phyloP scores from a whole-genome alignment of 2,329 filamentous ascomycete genomes.

The Hymenoscyphus fraxineus region DNA sequence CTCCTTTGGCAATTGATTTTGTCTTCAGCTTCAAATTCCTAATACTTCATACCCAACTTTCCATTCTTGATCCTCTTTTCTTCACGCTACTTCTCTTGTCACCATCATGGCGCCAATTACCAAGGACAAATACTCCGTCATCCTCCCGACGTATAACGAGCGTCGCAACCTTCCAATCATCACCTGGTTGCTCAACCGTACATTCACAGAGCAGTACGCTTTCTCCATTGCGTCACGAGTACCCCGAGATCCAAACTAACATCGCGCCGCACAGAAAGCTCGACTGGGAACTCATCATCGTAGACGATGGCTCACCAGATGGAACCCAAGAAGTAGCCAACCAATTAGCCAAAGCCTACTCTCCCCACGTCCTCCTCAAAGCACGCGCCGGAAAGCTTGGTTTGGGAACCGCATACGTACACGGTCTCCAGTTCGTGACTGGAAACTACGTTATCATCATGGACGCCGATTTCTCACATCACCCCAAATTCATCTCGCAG shows the following conservation, averaged over 20 bases:
- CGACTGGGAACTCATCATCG: conserved; percentile 95
- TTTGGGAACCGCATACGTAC: conserved; percentile 33
- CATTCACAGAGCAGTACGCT: conserved; percentile 79
- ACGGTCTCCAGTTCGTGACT: conserved; percentile 68
- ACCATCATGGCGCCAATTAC: conserved; percentile 18
- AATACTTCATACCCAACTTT: background rate
- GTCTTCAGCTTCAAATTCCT: conserved; percentile 1
- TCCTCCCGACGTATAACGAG: conserved; percentile 98
- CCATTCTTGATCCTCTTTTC: conserved; percentile 4
- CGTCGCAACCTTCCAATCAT: conserved; percentile 95
- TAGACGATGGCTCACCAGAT: conserved; percentile 97
- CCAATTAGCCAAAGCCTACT: conserved; percentile 85
- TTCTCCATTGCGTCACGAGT: background rate
- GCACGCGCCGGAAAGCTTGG: conserved; percentile 70
- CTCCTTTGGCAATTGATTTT: conserved; percentile 2
- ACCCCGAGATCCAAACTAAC: background rate
- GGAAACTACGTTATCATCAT: conserved; percentile 99
- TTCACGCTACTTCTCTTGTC: background rate
- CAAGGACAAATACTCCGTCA: conserved; percentile 88
- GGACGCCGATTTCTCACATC: conserved; percentile 99
- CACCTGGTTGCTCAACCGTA: conserved; percentile 79
- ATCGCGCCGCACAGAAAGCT: conserved; percentile 60
- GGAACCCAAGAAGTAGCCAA: conserved; percentile 87
- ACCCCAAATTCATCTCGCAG: conserved; percentile 95
- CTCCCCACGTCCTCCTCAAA: conserved; percentile 75